Conservation (phyloP, 2,329 filamentous ascomycete species). For the Aureobasidium vineae region DNA sequence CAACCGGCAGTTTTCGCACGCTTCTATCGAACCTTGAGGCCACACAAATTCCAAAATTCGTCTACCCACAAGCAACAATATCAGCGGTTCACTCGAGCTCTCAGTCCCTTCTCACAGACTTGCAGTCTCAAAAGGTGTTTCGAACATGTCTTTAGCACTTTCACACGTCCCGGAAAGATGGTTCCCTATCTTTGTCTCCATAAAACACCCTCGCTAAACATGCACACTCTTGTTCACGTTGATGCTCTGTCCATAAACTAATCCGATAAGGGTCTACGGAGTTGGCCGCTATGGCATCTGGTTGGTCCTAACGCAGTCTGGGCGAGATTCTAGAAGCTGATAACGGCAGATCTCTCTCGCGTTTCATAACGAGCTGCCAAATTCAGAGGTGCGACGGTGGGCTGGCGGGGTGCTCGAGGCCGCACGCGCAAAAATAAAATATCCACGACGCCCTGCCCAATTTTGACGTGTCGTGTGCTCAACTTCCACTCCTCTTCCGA, state of each 20-base stretch:
- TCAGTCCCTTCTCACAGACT: too few species aligned
- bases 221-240: slow-evolving; percentile 6
- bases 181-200: background rate
- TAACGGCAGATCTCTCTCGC: slow-evolving; percentile 24
- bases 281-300: slow-evolving; percentile 13
- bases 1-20: background rate
- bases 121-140: background rate
- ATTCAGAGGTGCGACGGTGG: slow-evolving; percentile 19
- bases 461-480: slow-evolving; percentile 25
- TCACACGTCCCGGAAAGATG: background rate
- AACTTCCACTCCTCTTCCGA: slow-evolving; percentile 17
- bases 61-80: background rate
- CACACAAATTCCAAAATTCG: background rate
- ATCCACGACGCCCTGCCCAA: background rate
- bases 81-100: background rate
- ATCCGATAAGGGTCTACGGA: slow-evolving; percentile 22
- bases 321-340: slow-evolving; percentile 22
- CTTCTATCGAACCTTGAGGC: slow-evolving; percentile 2
- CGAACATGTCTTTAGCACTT: background rate
- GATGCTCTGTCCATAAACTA: slow-evolving; percentile 3
- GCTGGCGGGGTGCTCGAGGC: slow-evolving; percentile 12
- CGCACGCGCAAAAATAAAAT: slow-evolving; percentile 25
- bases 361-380: slow-evolving; percentile 25
- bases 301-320: background rate
- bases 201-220: slow-evolving; percentile 6